Evolutionary conservation across 768 basidiomycete species (phyloP), one percentile per base, ranked within the genome.

Genomic region (Lactifluus piperatus): DNA sequence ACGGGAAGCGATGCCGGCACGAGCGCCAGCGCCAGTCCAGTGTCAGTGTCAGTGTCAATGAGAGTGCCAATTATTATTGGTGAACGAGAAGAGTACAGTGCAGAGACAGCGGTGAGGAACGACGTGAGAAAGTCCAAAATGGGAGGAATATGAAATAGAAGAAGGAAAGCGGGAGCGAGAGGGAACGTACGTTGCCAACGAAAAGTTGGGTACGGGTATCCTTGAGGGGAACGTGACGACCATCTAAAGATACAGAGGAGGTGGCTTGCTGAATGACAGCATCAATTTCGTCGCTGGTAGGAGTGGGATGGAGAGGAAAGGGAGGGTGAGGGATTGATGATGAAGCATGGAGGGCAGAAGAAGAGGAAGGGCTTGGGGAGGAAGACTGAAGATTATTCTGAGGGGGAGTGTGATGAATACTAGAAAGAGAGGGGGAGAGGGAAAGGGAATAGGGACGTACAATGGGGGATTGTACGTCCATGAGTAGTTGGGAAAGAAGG

Each of bases 151-250:
- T 44, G 43, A 44, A 44, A 44, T 18, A 30, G 36, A 32, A 54
- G 26, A 32, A 32, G 51, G 39, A 37, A 43, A 43, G 62, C 30
- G 47, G 16, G 55, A 57, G 10, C 51, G 10, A 50, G 49, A 50
- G 34, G 56, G 56, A 46, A 76, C 87, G 62, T 72, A 94, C 93
- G 72, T 99, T 99, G 62, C 93, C 94, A 26, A 98, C 90, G 68
- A 95, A 98, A 7, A 99, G 79, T 74, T 97, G 94, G 0, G 94
- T 94, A 54, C 95, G 80, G 4, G 93, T 95, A 71, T 99, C 95
- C 55, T 83, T 81, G 39, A 80, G 74, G 0, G 82, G 82, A 48
- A 65, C 67, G 2, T 70, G 46, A 54, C 80, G 72, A 48, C 76
- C 73, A 64, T 83, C 81, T 22, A 74, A 66, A 1, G 81, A 70